These are phyloP conservation scores for Coprinopsis sp. DNA, from an alignment of 768 basidiomycete genomes.

Conservation along the genomic window DNA sequence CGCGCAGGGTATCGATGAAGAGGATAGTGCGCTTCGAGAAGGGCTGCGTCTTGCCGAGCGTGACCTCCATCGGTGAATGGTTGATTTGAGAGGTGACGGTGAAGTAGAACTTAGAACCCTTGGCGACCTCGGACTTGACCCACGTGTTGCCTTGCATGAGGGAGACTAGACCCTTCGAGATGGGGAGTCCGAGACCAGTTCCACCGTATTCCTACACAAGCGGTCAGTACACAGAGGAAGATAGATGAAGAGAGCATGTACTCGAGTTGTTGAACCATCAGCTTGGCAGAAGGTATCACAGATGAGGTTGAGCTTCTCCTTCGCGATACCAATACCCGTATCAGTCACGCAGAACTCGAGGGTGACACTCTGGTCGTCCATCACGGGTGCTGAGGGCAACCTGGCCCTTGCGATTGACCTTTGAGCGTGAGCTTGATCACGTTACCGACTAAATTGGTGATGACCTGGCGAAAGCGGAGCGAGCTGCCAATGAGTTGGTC, in stretches of 20 bases:
- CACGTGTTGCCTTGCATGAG: constrained; percentile 99
- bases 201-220: constrained; percentile 82
- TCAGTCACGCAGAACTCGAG: constrained; percentile 97
- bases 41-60: constrained; percentile 74
- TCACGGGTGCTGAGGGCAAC: constrained; percentile 82
- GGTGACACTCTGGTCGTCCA: constrained; percentile 81
- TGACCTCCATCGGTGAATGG: constrained; percentile 66
- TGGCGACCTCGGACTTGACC: constrained; percentile 93
- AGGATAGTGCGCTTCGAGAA: constrained; percentile 87
- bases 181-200: constrained; percentile 92
- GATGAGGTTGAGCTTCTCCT: constrained; percentile 96
- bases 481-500: constrained; percentile 98
- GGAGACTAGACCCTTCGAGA: constrained; percentile 93
- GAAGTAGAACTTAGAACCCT: constrained; percentile 96
- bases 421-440: constrained; percentile 95
- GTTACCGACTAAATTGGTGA: constrained; percentile 92
- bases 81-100: constrained; percentile 86
- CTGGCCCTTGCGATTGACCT: constrained; percentile 74
- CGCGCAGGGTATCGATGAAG: constrained; percentile 82
- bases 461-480: constrained; percentile 88
- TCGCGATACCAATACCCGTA: constrained; percentile 97
- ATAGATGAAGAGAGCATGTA: constrained; percentile 31
- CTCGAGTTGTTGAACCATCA: constrained; percentile 94
- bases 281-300: constrained; percentile 99
- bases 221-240: background rate